Percentiles rank a stretch among this genome's conserved stretches.
Conservation (phyloP, 1,284 basidiomycete genomes). For the Leccinum pallidistipes region DNA sequence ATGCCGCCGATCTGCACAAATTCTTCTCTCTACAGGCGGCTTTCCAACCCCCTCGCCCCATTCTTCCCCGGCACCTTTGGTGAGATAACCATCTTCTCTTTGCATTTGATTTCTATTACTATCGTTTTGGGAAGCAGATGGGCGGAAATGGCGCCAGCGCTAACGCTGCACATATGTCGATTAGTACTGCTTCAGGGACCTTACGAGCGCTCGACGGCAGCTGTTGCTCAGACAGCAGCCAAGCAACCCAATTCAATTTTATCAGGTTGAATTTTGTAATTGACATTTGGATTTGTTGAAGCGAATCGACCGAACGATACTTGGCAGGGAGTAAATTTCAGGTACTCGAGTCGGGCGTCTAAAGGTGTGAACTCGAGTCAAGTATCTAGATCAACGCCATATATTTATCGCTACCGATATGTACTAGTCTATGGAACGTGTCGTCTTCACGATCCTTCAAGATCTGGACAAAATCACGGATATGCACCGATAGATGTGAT, state of each 20-base stretch:
- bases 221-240: neutral
- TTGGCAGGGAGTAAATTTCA: neutral
- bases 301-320: neutral
- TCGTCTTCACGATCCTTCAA: neutral
- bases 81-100: neutral
- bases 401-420: neutral
- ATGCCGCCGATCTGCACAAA: neutral
- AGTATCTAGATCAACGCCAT: neutral
- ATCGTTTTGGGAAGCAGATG: neutral
- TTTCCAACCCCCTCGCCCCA: neutral
- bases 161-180: neutral
- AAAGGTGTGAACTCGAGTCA: neutral
- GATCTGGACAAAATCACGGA: neutral
- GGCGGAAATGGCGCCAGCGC: conserved; percentile 5
- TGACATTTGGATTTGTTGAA: neutral
- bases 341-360: neutral
- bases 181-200: neutral
- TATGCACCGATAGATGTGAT: neutral
- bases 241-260: neutral
- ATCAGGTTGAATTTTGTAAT: neutral
- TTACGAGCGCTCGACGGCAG: neutral
- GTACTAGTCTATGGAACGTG: neutral
- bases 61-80: neutral
- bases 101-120: neutral
- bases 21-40: neutral